A percentile compares a stretch with the other conserved stretches of the same genome.
These are phyloP conservation scores for Phytophthora tubulina DNA, from an alignment of 352 stramenopile genomes.

Conservation along the genomic window DNA sequence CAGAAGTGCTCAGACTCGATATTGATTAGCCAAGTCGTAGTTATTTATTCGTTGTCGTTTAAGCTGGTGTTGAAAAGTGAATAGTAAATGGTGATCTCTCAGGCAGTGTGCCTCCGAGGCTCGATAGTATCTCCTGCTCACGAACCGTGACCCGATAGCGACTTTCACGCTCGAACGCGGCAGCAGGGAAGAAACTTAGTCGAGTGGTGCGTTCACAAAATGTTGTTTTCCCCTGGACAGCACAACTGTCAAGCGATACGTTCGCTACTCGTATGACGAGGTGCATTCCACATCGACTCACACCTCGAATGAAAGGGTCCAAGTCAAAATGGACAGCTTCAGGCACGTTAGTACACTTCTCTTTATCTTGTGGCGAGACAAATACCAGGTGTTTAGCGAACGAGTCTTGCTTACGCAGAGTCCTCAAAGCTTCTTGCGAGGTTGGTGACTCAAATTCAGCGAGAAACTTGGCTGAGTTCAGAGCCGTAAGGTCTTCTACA, in stretches of 20 bases:
- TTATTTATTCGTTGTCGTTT: constrained; percentile 2
- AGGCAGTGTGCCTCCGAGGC: constrained; percentile 35
- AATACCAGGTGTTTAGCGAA: constrained; percentile 30
- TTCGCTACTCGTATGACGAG: constrained; percentile 42
- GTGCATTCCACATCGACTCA: constrained; percentile 31
- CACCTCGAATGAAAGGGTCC: constrained; percentile 33
- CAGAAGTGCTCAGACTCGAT: not conserved
- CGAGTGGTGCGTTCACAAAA: constrained; percentile 25
- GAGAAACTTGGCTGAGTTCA: constrained; percentile 7
- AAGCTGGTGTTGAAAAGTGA: constrained; percentile 40
- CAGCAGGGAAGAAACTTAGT: constrained; percentile 34
- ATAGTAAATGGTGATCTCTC: constrained; percentile 29
- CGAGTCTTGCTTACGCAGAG: constrained; percentile 27
- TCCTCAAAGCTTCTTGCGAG: constrained; percentile 23
- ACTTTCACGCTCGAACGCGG: constrained; percentile 40
- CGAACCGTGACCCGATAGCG: constrained; percentile 34
- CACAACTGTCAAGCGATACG: constrained; percentile 30
- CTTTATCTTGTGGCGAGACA: constrained; percentile 21
- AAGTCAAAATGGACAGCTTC: constrained; percentile 34
- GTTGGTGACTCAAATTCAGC: constrained; percentile 26
- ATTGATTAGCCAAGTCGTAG: not conserved
- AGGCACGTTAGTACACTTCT: constrained; percentile 25
- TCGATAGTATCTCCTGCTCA: constrained; percentile 41
- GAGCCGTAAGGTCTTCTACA: not conserved
- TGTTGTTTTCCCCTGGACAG: constrained; percentile 34